Evolutionary conservation across 345 rosid genomes (phyloP), one percentile per base, ranked within the genome.

Genomic region (Mallotus nudiflorus): DNA sequence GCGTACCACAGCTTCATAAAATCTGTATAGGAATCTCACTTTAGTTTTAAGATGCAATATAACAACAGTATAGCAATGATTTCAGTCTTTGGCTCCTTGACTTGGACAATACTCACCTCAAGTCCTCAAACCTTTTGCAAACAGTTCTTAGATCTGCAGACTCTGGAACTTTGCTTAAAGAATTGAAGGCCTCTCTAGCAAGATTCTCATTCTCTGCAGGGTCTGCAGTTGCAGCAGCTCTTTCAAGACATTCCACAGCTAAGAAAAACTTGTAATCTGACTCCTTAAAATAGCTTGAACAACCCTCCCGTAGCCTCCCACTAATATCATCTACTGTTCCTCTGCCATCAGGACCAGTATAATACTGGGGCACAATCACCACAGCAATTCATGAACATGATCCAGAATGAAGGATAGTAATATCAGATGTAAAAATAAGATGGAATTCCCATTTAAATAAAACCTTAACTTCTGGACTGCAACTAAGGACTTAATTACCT

Each of bases 251-350:
- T 82, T 95, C 99, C 79, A 95, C 99, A 62, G 97, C 99, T 79
- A 95, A 85, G 85, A 87, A 95, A 77, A 95, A 92, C 82, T 95
- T 92, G 84, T 92, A 84, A 86, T 95, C 96, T 22, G 99, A 87
- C 75, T 95, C 98, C 85, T 87, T 92, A 80, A 90, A 95, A 84
- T 89, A 92, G 83, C 98, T 95, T 65, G 98, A 97, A 81, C 98
- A 92, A 58, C 99, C 97, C 77, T 92, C 98, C 18, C 84, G 85
- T 56, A 95, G 76, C 77, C 89, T 78, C 56, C 85, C 88, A 80
- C 97, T 90, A 61, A 95, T 83, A 73, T 95, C 99, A 80, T 95
- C 94, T 66, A 95, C 97, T 56, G 99, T 88, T 59, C 99, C 97
- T 81, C 98, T 95, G 71, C 98, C 99, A 87, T 90, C 98, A 54